Conservation (phyloP, 352 stramenopile genomes). For the Phytophthora cactorum region DNA sequence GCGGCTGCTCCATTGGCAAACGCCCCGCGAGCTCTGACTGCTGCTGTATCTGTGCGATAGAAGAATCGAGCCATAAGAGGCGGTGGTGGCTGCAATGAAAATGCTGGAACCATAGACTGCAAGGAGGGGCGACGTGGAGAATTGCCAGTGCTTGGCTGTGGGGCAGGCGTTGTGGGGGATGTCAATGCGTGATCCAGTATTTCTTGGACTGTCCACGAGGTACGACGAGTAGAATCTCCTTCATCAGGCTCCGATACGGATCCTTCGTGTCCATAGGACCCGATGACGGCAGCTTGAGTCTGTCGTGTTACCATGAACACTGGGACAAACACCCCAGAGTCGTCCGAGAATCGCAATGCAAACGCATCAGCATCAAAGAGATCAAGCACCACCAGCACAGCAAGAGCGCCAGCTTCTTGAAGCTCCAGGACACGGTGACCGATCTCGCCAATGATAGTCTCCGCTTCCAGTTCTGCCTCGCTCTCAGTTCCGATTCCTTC, state of each 20-base stretch:
- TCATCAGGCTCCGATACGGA: conserved; percentile 24
- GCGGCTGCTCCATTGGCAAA: conserved; percentile 55
- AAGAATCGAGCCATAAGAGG: conserved; percentile 58
- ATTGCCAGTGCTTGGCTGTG: conserved; percentile 1
- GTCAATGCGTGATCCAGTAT: conserved; percentile 20
- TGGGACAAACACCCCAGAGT: conserved; percentile 71
- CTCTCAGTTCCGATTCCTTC: conserved; percentile 23
- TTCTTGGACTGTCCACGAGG: conserved; percentile 35
- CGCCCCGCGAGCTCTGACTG: conserved; percentile 39
- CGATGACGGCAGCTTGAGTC: conserved; percentile 24
- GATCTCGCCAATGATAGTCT: conserved; percentile 54
- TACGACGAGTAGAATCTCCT: conserved; percentile 32
- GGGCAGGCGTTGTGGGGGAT: conserved; percentile 8
- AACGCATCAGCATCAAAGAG: conserved; percentile 67
- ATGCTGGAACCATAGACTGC: conserved; percentile 17
- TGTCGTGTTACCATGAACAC: conserved; percentile 63
- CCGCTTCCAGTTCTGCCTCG: conserved; percentile 38
- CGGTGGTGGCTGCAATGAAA: conserved; percentile 28
- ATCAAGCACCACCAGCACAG: conserved; percentile 68
- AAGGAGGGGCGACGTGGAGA: conserved; percentile 22
- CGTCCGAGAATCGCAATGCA: conserved; percentile 48
- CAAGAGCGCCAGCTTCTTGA: conserved; percentile 63
- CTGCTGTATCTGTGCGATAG: conserved; percentile 50
- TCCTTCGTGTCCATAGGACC: conserved; percentile 22
- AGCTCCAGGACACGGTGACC: conserved; percentile 57